These are phyloP conservation scores for Dactylellina cionopaga DNA, from an alignment of 2,329 filamentous ascomycete genomes.

Conservation along the genomic window DNA sequence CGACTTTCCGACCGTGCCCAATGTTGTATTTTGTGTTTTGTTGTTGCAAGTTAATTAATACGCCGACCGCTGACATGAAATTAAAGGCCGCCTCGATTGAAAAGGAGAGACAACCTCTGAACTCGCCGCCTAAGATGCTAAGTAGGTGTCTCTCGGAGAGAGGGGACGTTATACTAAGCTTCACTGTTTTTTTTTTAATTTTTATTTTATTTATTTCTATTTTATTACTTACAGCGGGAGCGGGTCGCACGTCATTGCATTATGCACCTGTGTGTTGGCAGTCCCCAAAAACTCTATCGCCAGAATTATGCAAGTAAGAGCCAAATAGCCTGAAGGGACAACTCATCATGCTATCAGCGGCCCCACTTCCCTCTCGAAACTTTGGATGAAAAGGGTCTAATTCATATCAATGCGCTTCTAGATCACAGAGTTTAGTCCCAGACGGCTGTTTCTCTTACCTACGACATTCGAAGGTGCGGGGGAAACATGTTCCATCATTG, in stretches of 20 bases:
- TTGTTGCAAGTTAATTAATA: slow-evolving; percentile 24
- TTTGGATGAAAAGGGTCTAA: neutral
- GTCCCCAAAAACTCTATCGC: slow-evolving; percentile 8
- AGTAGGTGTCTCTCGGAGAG: slow-evolving; percentile 17
- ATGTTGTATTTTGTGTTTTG: slow-evolving; percentile 51
- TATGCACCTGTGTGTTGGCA: slow-evolving; percentile 52
- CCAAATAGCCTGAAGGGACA: slow-evolving; percentile 48
- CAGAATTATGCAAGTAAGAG: slow-evolving; percentile 47
- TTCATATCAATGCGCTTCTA: too few relatives aligned
- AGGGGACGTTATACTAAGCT: slow-evolving; percentile 41
- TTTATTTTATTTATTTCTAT: slow-evolving; percentile 7
- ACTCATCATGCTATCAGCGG: slow-evolving; percentile 36
- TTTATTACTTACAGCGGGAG: slow-evolving; percentile 47
- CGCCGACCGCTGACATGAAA: slow-evolving; percentile 40
- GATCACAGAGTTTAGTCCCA: slow-evolving; percentile 1
- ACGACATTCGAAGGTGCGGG: neutral
- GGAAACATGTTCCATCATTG: slow-evolving; percentile 3
- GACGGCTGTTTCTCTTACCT: slow-evolving; percentile 9
- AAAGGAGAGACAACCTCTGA: slow-evolving; percentile 17
- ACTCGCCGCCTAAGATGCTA: slow-evolving; percentile 3
- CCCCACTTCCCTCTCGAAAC: slow-evolving; percentile 10
- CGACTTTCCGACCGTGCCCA: slow-evolving; percentile 28
- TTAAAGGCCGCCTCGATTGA: slow-evolving; percentile 4
- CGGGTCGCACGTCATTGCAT: slow-evolving; percentile 52
- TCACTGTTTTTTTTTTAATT: slow-evolving; percentile 22